Conservation (phyloP, 1,139 yeast species). For the Yamadazyma triangularis region DNA sequence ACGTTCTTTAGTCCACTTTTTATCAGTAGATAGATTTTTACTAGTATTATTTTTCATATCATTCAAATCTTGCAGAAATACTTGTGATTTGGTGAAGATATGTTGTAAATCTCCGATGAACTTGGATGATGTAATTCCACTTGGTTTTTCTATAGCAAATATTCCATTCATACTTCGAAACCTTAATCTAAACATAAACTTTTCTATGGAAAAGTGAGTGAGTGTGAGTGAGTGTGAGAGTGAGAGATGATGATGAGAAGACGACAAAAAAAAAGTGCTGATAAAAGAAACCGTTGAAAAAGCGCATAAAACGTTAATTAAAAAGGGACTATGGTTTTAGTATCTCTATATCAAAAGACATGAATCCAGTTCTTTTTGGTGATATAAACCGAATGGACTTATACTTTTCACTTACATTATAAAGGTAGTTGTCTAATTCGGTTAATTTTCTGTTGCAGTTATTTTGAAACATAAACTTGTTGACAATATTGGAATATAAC, state of each 20-base stretch:
- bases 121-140: constrained; percentile 77
- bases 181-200: background rate
- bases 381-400: constrained; percentile 40
- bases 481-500: constrained; percentile 19
- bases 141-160: constrained; percentile 90
- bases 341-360: constrained; percentile 51
- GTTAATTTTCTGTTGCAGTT: constrained; percentile 25
- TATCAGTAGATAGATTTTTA: constrained; percentile 39
- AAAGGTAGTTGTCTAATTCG: constrained; percentile 45
- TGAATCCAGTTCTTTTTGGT: constrained; percentile 54
- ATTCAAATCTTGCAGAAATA: constrained; percentile 54
- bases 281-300: too few relatives aligned
- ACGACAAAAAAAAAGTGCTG: too few relatives aligned
- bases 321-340: constrained; percentile 28
- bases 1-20: constrained; percentile 41
- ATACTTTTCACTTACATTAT: constrained; percentile 29
- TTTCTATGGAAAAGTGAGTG: too few relatives aligned
- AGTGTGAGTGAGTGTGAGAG: too few relatives aligned
- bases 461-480: constrained; percentile 3
- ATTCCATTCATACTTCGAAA: constrained; percentile 64
- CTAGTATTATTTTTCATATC: constrained; percentile 28
- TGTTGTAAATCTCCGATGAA: constrained; percentile 63
- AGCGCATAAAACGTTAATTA: constrained; percentile 4
- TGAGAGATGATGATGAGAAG: too few relatives aligned
- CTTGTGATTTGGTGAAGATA: constrained; percentile 55